phyloP scores from a whole-genome alignment of 176 grass and related monocot species.

The Aegilops longissima region DNA sequence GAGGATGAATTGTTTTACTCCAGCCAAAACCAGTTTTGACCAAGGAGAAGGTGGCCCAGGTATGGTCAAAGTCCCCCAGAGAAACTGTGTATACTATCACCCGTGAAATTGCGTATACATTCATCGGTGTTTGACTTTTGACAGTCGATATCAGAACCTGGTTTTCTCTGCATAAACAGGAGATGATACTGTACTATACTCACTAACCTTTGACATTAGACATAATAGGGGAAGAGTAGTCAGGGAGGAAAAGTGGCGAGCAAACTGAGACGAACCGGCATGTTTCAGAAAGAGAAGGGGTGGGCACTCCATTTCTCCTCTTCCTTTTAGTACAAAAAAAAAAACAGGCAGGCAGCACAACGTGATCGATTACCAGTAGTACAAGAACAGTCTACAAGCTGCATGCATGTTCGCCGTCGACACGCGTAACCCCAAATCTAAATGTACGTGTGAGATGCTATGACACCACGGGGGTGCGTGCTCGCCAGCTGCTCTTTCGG shows the following conservation, averaged over 20 bases:
- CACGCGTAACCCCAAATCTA: neutral
- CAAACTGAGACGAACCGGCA: neutral
- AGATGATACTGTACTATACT: neutral
- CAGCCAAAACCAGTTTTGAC: neutral
- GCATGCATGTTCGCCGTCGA: neutral
- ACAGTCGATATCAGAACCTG: neutral
- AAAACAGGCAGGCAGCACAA: slow-evolving; percentile 15
- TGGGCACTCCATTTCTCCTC: neutral
- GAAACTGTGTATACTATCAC: neutral
- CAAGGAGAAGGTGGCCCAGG: slow-evolving; percentile 7
- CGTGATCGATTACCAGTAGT: slow-evolving; percentile 7
- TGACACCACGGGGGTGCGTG: neutral
- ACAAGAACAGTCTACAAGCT: neutral
- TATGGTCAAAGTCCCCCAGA: neutral
- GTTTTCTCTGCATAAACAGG: neutral
- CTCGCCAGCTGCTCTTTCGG: neutral
- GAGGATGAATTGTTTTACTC: slow-evolving; percentile 16
- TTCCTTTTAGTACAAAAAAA: neutral
- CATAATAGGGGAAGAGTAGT: neutral
- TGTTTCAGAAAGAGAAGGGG: neutral
- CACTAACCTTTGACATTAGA: neutral
- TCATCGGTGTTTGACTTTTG: neutral
- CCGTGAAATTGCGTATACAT: neutral
- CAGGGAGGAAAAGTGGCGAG: neutral
- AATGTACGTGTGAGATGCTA: neutral